Evolutionary conservation across 768 basidiomycete genomes (phyloP), one percentile per base, ranked within the genome.

Genomic region (Amanita brunnescens): DNA sequence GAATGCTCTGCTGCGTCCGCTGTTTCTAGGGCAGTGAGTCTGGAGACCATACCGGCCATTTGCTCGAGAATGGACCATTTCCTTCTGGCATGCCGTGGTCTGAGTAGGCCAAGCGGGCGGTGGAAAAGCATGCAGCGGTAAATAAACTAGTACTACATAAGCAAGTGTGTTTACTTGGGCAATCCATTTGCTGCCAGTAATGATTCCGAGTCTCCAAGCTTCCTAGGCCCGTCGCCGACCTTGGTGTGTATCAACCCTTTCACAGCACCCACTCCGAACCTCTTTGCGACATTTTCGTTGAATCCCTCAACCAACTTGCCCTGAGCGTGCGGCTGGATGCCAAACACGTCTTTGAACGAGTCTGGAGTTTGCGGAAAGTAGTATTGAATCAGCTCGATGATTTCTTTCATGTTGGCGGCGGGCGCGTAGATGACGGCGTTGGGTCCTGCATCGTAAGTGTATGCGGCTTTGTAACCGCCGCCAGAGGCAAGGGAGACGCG

Each of bases 391-490:
- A 92, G 67, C 59, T 80, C 71, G 41, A 92, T 71, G 58, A 99
- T 85, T 66, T 85, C 80, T 57, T 77, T 78, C 61, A 96, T 71
- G 67, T 94, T 81, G 60, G 81, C 76, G 57, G 84, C 74, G 3
- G 79, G 77, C 0, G 92, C 80, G 69, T 98, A 99, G 61, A 99
- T 91, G 64, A 99, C 96, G 2, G 94, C 94, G 68, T 99, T 99
- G 12, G 96, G 96, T 29, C 96, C 96, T 0, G 96, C 96, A 61
- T 99, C 96, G 63, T 87, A 98, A n/a, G 96, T 99, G 69, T 99
- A 99, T 37, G 95, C 96, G 0, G 93, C 96, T 61, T 88, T 83
- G 65, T 81, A 72, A 47, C 79, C 78, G 2, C 72, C 41, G 66
- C 79, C 64, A 54, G 68, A 52, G 34, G 71, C 82, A 32, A 85